phyloP scores from a whole-genome alignment of 768 basidiomycete species.

The Mycena leptocephala region DNA sequence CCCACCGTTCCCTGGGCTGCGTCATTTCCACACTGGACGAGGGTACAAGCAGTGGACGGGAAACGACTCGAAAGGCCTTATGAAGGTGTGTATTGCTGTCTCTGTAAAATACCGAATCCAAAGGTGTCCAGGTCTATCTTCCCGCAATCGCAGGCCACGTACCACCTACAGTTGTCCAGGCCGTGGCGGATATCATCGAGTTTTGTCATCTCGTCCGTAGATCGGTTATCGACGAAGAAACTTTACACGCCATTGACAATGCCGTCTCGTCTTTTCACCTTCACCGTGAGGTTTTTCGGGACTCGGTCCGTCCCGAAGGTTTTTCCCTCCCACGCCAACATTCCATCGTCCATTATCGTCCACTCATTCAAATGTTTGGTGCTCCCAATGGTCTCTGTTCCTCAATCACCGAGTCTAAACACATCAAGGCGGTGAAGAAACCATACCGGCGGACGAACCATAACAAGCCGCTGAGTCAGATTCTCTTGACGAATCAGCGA shows the following conservation, averaged over 20 bases:
- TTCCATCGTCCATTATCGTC: conserved; percentile 41
- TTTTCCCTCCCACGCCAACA: conserved; percentile 46
- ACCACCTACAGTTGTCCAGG: neutral
- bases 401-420: conserved; percentile 25
- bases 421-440: conserved; percentile 23
- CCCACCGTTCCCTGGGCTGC: neutral
- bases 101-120: too few species aligned
- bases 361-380: conserved; percentile 36
- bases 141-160: conserved; percentile 26
- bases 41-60: neutral
- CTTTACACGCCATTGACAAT: neutral
- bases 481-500: conserved; percentile 23
- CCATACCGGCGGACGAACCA: conserved; percentile 20
- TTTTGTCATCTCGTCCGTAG: conserved; percentile 28
- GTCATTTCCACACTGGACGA: neutral
- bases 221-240: conserved; percentile 8
- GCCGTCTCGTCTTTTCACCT: conserved; percentile 22
- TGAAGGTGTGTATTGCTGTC: too few species aligned
- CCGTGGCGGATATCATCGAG: conserved; percentile 11
- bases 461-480: conserved; percentile 24
- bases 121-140: conserved; percentile 25
- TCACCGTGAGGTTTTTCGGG: conserved; percentile 25
- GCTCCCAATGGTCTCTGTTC: conserved; percentile 37
- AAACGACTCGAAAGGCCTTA: neutral
- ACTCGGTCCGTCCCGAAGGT: conserved; percentile 15